These are phyloP conservation scores for Kodamaea ohmeri DNA, from an alignment of 1,139 yeast species.

Conservation along the genomic window DNA sequence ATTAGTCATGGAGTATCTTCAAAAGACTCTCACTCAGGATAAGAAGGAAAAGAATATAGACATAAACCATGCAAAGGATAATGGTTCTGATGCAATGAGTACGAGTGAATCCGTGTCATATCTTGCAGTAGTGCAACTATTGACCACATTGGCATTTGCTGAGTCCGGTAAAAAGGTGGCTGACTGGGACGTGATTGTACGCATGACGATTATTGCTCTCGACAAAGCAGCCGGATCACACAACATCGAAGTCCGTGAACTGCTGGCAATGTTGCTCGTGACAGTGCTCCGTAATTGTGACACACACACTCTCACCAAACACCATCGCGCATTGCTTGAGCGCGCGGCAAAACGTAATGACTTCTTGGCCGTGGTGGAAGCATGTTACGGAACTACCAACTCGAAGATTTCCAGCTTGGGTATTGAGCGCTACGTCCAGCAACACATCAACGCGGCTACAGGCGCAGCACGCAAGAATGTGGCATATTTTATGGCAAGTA, in stretches of 20 bases:
- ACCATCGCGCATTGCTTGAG: constrained; percentile 44
- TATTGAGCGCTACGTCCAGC: constrained; percentile 44
- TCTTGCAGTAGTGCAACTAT: constrained; percentile 27
- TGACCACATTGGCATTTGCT: constrained; percentile 52
- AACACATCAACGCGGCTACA: constrained; percentile 38
- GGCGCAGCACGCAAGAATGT: constrained; percentile 29
- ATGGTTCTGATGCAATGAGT: too few species aligned
- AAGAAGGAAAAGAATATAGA: too few species aligned
- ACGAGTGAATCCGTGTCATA: too few species aligned
- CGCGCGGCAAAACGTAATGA: constrained; percentile 34
- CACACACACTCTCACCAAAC: constrained; percentile 45
- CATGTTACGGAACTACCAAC: constrained; percentile 40
- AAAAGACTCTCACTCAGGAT: constrained; percentile 15
- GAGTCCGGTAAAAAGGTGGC: constrained; percentile 66
- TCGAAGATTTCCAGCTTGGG: constrained; percentile 50
- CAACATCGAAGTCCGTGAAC: constrained; percentile 19
- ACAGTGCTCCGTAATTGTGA: constrained; percentile 60
- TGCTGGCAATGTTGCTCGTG: constrained; percentile 42
- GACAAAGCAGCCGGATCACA: too few species aligned
- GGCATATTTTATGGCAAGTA: constrained; percentile 42
- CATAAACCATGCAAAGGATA: too few species aligned
- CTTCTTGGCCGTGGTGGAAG: constrained; percentile 51
- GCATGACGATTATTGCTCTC: constrained; percentile 1
- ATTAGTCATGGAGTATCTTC: constrained; percentile 29
- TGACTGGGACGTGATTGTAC: constrained; percentile 34